A percentile compares a stretch with the other conserved stretches of the same genome.
phyloP scores from a whole-genome alignment of 805 yeast genomes.

The Monosporozyma yasuniensis region DNA sequence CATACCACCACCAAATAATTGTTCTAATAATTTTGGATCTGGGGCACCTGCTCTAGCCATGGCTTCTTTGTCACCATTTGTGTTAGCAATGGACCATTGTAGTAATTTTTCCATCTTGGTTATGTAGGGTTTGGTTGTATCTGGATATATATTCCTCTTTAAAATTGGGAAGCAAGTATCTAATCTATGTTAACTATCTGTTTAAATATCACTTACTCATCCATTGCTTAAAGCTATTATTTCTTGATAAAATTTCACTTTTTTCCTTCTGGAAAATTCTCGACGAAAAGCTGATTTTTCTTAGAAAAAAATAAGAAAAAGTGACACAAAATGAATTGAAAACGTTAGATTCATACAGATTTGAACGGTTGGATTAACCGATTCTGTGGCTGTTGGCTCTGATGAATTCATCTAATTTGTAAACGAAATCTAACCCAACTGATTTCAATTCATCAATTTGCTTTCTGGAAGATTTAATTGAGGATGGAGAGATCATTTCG shows the following conservation, averaged over 20 bases:
- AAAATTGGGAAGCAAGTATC: background rate
- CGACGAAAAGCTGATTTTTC: background rate
- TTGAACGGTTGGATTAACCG: background rate
- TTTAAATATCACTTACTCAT: background rate
- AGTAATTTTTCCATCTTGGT: constrained; percentile 66
- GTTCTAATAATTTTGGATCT: constrained; percentile 70
- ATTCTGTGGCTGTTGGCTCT: constrained; percentile 15
- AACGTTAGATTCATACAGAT: background rate
- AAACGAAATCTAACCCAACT: constrained; percentile 68
- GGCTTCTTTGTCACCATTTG: constrained; percentile 64
- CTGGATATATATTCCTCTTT: too few species aligned
- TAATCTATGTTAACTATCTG: too few species aligned
- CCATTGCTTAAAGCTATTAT: background rate
- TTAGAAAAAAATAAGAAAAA: background rate
- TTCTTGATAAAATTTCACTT: background rate
- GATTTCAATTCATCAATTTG: constrained; percentile 56
- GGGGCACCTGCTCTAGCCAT: constrained; percentile 54
- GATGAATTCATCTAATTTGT: constrained; percentile 42
- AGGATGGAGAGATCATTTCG: constrained; percentile 41
- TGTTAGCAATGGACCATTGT: constrained; percentile 84
- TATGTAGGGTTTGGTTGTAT: background rate
- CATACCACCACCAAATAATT: constrained; percentile 62
- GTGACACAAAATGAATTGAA: background rate
- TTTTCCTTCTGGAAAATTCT: constrained; percentile 1
- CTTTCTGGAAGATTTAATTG: constrained; percentile 45